Evolutionary conservation across 129 eudicot species (phyloP), one percentile per base, ranked within the genome.

Genomic region (Centella asiatica): DNA sequence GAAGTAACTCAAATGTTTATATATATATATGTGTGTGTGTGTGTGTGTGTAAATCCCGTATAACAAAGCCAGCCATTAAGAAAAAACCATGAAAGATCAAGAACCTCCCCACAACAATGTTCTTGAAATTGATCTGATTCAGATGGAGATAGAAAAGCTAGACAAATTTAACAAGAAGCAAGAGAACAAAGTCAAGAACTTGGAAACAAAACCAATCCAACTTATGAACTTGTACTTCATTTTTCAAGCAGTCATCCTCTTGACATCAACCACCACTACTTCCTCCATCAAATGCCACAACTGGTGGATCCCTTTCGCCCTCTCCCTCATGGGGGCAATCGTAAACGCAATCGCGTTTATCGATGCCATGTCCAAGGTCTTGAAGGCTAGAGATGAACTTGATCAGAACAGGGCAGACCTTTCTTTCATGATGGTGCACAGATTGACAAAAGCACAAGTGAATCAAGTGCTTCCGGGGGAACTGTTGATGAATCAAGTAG

Each of bases 241-340:
- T 4, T 67, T 74, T 60, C 79, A 74, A 46, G 74, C 74, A 20
- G 69, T 68, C 22, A 68, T 44, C 49, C 49, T 74, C n/a, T 74
- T 74, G 2, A 68, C 37, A 19, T 59, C 77, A 37, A 49, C 68
- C 49, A 25, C 78, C 64, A 25, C 52, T 28, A 32, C 60, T 20
- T 39, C 73, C 61, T 54, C 69, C 12, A 27, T 50, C 31, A 61
- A 13, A 51, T 74, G 74, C 65, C 51, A 34, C 29, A 13, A 46
- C 57, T 74, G 79, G 79, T 74, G 79, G 79, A 52, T 67, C 22
- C 79, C 74, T 4, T 53, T 68, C 68, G 22, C 44, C 31, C 69
- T 68, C 12, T 73, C 78, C 14, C 68, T 73, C 48, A 37, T 73
- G 0, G 73, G 57, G 4, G 67, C 69, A 6, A 17, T 28, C 56